Conservation (phyloP, 192 early-diverging fungal genomes). For the Linnemannia elongata region DNA sequence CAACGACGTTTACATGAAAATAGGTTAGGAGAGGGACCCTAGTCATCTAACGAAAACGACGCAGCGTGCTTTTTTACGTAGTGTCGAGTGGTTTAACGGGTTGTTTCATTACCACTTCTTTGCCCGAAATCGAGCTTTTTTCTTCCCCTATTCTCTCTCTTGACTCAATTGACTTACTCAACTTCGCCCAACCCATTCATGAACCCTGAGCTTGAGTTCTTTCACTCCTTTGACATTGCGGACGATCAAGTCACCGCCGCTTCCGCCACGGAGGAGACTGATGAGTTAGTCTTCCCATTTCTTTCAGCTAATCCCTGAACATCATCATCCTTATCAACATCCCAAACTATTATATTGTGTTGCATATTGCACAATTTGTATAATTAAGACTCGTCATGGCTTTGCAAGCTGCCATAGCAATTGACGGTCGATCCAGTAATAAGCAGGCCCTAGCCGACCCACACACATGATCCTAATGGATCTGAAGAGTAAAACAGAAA, state of each 20-base stretch:
- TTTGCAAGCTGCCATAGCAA: neutral
- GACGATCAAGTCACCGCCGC: neutral
- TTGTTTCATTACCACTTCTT: no score
- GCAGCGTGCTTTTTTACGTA: neutral
- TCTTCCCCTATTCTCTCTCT: neutral
- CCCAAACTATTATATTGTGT: no score
- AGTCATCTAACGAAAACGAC: neutral
- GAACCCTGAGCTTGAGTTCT: neutral
- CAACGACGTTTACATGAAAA: neutral
- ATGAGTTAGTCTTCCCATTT: no score
- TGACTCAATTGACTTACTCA: neutral
- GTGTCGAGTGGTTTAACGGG: no score
- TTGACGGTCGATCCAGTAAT: conserved; percentile 3
- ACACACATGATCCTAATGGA: neutral
- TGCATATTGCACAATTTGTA: no score
- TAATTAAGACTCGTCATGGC: neutral
- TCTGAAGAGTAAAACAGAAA: neutral
- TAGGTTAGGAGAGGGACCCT: neutral
- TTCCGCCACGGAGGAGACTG: no score
- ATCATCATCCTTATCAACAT: no score
- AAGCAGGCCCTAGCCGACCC: neutral
- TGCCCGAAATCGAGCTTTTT: neutral
- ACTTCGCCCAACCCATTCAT: neutral
- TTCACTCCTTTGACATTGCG: neutral
- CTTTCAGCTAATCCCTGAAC: no score